Evolutionary conservation across 768 basidiomycete species (phyloP).

Genomic region (Pluteus cervinus): DNA sequence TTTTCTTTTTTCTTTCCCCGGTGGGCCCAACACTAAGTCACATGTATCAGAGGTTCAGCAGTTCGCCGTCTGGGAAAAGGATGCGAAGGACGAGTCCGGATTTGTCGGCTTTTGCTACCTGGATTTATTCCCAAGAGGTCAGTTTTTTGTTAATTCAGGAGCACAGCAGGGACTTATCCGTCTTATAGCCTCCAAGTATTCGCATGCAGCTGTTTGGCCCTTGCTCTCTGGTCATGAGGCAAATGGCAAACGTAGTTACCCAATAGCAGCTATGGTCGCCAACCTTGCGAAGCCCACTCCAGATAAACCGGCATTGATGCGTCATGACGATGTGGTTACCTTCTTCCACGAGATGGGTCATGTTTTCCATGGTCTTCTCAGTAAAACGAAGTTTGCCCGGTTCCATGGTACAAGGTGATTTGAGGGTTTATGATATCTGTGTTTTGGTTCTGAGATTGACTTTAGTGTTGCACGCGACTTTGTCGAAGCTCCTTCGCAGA

Average conservation of each 20-base stretch:
- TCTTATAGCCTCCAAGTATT: constrained; percentile 62
- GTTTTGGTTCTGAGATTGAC: no score
- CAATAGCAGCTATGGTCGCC: constrained; percentile 81
- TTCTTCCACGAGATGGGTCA: constrained; percentile 92
- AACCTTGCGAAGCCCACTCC: constrained; percentile 84
- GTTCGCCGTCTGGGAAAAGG: constrained; percentile 81
- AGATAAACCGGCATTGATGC: constrained; percentile 77
- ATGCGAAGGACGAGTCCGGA: constrained; percentile 59
- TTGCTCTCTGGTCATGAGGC: constrained; percentile 61
- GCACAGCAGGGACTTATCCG: background rate
- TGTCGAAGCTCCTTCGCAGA: constrained; percentile 87
- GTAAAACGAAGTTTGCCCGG: constrained; percentile 59
- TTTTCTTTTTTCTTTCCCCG: background rate
- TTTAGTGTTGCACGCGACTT: constrained; percentile 68
- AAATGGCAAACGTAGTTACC: constrained; percentile 61
- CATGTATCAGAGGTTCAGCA: constrained; percentile 63
- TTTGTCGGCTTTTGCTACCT: constrained; percentile 87
- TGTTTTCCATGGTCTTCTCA: constrained; percentile 65
- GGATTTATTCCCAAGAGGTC: constrained; percentile 81
- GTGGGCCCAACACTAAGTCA: background rate
- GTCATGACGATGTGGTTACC: constrained; percentile 83
- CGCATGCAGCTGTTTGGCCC: constrained; percentile 84
- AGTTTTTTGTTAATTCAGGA: constrained; percentile 9
- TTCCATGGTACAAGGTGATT: constrained; percentile 75
- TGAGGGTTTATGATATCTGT: background rate